Evolutionary conservation across 192 early-diverging fungal species (phyloP).

Genomic region (Gorgonomyces haynaldii): DNA sequence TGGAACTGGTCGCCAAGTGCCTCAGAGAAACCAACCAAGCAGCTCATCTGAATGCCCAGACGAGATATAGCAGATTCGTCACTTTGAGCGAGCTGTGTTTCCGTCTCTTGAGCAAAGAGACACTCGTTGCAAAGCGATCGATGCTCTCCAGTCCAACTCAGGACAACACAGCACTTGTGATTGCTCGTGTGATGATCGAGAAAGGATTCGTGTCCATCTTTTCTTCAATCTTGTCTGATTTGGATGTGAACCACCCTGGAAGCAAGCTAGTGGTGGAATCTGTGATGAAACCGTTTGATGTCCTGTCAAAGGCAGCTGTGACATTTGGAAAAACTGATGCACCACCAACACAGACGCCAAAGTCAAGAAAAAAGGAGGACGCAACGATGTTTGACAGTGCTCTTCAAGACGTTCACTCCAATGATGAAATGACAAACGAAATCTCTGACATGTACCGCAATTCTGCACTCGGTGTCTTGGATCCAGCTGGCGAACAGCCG

Average conservation of each 20-base stretch:
- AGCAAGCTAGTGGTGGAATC: slow-evolving; percentile 60
- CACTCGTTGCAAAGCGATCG: slow-evolving; percentile 7
- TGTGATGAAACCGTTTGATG: slow-evolving; percentile 80
- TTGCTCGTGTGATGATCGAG: slow-evolving; percentile 77
- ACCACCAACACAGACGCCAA: neutral
- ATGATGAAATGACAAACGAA: slow-evolving; percentile 53
- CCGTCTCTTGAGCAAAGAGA: slow-evolving; percentile 43
- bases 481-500: slow-evolving; percentile 57
- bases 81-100: slow-evolving; percentile 57
- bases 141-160: slow-evolving; percentile 1
- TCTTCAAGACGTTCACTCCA: slow-evolving; percentile 35
- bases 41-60: slow-evolving; percentile 24
- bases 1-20: slow-evolving; percentile 51
- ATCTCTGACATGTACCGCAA: slow-evolving; percentile 72
- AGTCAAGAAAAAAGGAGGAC: slow-evolving; percentile 1
- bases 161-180: slow-evolving; percentile 29
- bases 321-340: slow-evolving; percentile 57
- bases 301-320: slow-evolving; percentile 77
- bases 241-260: slow-evolving; percentile 85
- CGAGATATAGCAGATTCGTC: slow-evolving; percentile 56
- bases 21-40: slow-evolving; percentile 50
- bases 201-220: slow-evolving; percentile 71
- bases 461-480: slow-evolving; percentile 70
- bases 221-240: slow-evolving; percentile 65
- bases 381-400: slow-evolving; percentile 14